These are phyloP conservation scores for Yamadazyma takamatsuzukensis DNA, from an alignment of 805 yeast species.

Conservation along the genomic window DNA sequence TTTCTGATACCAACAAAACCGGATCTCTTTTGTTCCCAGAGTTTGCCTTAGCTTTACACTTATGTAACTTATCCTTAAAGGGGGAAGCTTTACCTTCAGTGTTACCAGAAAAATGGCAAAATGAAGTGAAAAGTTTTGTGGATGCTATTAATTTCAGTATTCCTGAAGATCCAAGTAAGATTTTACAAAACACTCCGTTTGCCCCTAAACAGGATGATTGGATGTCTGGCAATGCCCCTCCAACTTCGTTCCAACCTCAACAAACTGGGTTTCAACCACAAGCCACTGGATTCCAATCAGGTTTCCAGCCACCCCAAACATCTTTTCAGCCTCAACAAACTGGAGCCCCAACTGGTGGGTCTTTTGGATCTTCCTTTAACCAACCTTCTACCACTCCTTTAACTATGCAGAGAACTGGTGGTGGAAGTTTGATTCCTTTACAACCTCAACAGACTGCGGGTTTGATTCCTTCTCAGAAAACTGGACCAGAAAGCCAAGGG, in stretches of 20 bases:
- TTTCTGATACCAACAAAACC: constrained; percentile 83
- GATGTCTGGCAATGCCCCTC: constrained; percentile 26
- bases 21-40: constrained; percentile 90
- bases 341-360: constrained; percentile 18
- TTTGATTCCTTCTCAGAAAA: constrained; percentile 47
- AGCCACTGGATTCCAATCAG: too few relatives aligned
- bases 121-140: constrained; percentile 85
- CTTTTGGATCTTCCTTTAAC: constrained; percentile 25
- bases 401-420: constrained; percentile 8
- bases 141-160: constrained; percentile 81
- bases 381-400: constrained; percentile 37
- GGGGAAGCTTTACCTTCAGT: constrained; percentile 75
- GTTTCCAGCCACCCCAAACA: constrained; percentile 25
- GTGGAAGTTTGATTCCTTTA: constrained; percentile 40
- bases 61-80: constrained; percentile 71
- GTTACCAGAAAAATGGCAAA: constrained; percentile 68
- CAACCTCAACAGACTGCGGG: constrained; percentile 71
- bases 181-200: constrained; percentile 45
- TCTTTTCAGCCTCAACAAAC: constrained; percentile 41
- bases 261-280: constrained; percentile 24
- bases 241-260: constrained; percentile 37
- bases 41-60: constrained; percentile 85
- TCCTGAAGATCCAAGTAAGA: constrained; percentile 50
- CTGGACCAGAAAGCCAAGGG: constrained; percentile 36
- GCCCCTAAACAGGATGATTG: constrained; percentile 26